Evolutionary conservation across 2,329 filamentous ascomycete genomes (phyloP), one percentile per base, ranked within the genome.

Genomic region (Apiospora malaysiana): DNA sequence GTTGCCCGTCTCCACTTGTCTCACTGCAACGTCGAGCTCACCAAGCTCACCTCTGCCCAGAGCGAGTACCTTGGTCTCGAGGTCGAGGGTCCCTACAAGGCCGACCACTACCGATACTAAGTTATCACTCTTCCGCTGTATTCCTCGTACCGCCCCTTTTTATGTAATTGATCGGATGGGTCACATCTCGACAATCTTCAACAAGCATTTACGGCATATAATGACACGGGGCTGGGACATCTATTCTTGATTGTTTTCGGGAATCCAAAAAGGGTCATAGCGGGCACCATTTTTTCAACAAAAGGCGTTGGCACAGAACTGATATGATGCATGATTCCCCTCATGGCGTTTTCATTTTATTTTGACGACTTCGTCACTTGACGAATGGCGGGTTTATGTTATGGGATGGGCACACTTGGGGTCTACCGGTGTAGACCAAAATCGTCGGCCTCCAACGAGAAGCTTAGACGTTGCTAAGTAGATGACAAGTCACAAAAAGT

Each of bases 1-100:
- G 96, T 99, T 81, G 96, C 96, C 82, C 90, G 92, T 82, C 93
- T 98, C 77, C 96, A 99, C 88, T 88, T 98, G 77, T 90, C 87
- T 76, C 96, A 98, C 89, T 92, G 94, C 89, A 97, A 97, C 86
- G 96, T 90, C 81, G 94, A 98, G 90, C 91, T 99, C 81, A 93
- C 92, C 83, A 92, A 91, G 84, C 91, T 99, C 82, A 94, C 91
- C 81, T 80, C 88, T 72, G 92, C 92, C 78, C 96, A 99, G 90
- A 92, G 94, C 77, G 96, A 98, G 81, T 99, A 99, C 89, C 93
- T 98, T 82, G 91, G 94, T 79, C 89, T 99, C 77, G 89, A 91
- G 72, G 81, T 90, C 75, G 92, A 95, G 87, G 96, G 96, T 82
- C 96, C 96, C 79, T 99, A 90, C 93, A 99, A 99, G 94, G 88